Base-by-base conservation (phyloP, 352 stramenopile species). In the Phytophthora meadii region DNA sequence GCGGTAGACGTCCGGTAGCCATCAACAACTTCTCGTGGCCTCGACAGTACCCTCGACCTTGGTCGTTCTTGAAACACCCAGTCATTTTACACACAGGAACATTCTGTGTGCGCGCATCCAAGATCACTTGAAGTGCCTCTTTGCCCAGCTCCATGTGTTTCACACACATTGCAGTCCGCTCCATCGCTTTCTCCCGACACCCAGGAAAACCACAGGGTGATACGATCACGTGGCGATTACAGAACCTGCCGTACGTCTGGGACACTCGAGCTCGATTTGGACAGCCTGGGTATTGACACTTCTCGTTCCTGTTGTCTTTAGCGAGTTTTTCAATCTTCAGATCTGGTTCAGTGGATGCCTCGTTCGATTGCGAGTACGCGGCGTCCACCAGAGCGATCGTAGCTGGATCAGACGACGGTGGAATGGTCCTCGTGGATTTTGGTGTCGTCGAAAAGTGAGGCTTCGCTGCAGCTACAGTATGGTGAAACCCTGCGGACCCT, bases 11-110 rank as follows among this genome's bases (percentile, higher is more conserved):
- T 11, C 85, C 85, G 17, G 82, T 95, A 17, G 85, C 85, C 87
- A 95, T 95, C 48, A 95, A 58, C 36, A 95, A 70, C 57, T 95
- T 95, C 52, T 95, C 87, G 60, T 95, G 85, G 28, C 87, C 85
- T 45, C 87, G 85, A 39, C 87, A 95, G 55, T 92, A 93, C 1
- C 87, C 87, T n/a, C 85, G 69, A 2, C 87, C 87, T 76, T 95
- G 87, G 61, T 95, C 85, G 63, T 95, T 95, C 68, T 95, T 95
- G 55, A 94, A 95, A 52, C 87, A 95, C 5, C 87, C 87, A 24
- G 79, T 80, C 8, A 76, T 92, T 37, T 73, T 74, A 45, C 87
- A 95, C 63, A 92, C 84, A 0, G 84, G 85, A 2, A 95, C 87
- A 59, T 90, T 94, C 64, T 92, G 85, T 5, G 84, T 74, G 2